phyloP scores from a whole-genome alignment of 441 rosid species.

The Jatropha podagrica region DNA sequence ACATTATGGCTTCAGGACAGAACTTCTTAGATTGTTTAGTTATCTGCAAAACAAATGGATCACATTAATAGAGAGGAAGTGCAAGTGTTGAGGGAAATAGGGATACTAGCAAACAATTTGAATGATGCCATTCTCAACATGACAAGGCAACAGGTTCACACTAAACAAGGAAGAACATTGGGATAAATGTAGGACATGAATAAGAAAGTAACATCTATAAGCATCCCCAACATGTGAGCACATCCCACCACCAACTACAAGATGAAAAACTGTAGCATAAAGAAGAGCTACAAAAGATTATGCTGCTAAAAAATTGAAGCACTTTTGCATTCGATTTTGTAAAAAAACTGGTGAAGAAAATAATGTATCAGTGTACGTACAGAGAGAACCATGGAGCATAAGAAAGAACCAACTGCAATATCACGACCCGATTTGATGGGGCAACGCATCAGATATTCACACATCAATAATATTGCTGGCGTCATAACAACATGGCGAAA shows the following conservation, averaged over 20 bases:
- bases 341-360: slow-evolving; percentile 1
- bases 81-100: neutral
- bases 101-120: neutral
- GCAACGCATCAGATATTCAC: slow-evolving; percentile 93
- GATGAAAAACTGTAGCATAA: neutral
- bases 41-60: slow-evolving; percentile 41
- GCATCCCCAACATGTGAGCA: neutral
- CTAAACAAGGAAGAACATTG: neutral
- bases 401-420: slow-evolving; percentile 80
- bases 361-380: slow-evolving; percentile 40
- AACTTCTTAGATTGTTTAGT: slow-evolving; percentile 68
- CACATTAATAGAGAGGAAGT: slow-evolving; percentile 13
- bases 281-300: neutral
- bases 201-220: neutral
- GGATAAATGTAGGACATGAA: neutral
- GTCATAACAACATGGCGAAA: slow-evolving; percentile 93
- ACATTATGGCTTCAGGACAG: slow-evolving; percentile 81
- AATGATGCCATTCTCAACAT: neutral
- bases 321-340: neutral
- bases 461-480: slow-evolving; percentile 74
- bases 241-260: neutral
- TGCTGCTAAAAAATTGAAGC: neutral
- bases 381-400: slow-evolving; percentile 76
- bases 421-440: slow-evolving; percentile 77
- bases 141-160: neutral